Base-by-base conservation (phyloP, 2,329 filamentous ascomycete species). In the Scytalidium lignicola region DNA sequence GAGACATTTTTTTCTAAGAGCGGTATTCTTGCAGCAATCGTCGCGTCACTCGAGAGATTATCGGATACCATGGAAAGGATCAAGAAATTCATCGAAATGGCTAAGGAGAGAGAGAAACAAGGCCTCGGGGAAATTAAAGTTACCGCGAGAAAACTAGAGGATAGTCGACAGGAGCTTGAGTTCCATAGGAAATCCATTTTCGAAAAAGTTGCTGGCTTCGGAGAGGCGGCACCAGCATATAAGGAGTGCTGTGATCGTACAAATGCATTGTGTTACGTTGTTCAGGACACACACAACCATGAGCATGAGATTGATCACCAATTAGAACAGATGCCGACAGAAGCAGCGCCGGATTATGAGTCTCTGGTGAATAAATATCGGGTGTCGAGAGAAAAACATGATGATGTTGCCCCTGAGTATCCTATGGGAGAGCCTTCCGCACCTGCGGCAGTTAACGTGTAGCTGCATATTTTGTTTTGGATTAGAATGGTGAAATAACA, bases 201-300 rank as follows among this genome's bases (percentile, higher is more conserved):
- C n/a, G 49, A 51, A 18, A 44, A 21, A 19, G 45, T 48, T 9
- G 44, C 45, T 4, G 49, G 49, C n/a, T 51, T 51, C 44, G 49
- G 49, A 13, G 44, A 47, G n/a, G 49, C 49, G 23, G 49, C 49
- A 12, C 49, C 49, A 4, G 44, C 49, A 9, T 51, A 51, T 37
- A 44, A 20, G 6, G 49, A 51, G 41, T 51, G 49, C 18, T 51
- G 49, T 42, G 49, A 51, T 44, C n/a, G 49, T 5, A 19, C 40
- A n/a, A 40, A 47, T n/a, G 10, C 20, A 3, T 51, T 47, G 37
- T 50, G 48, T 26, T 12, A 13, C 20, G 22, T 50, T 22, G 22
- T 43, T 21, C 37, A 46, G 21, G 48, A 42, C 12, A 26, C 18
- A 5, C 32, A 46, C 18, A 42, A 50, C 32, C 32, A 37, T n/a